Base-by-base conservation (phyloP, 495 filamentous ascomycete species). In the Letharia columbiana region DNA sequence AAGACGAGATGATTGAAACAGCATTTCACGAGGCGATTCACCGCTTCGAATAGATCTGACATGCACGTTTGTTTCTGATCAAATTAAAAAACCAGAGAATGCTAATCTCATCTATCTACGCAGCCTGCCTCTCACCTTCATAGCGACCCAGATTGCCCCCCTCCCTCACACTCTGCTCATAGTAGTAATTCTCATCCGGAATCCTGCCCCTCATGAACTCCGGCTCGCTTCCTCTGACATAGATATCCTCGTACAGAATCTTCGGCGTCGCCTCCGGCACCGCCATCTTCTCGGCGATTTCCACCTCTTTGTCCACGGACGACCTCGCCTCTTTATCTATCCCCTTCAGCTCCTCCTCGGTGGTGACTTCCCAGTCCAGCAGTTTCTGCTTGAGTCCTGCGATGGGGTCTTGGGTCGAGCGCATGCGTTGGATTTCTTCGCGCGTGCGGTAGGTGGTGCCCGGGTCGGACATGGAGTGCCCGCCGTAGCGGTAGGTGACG, bases 371-470 rank as follows among this genome's bases (percentile, higher is more conserved):
- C 94, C 94, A 98, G 77, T 98, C 93, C 60, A 98, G 81, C 71
- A 98, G 86, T 82, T 96, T 96, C 82, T 93, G 90, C 85, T 97
- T 98, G 63, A 98, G 87, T 52, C 94, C 94, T 71, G 93, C 92
- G 73, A 98, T 98, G 70, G 94, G 91, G 81, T 98, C 94, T 79
- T 98, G 88, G 78, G 95, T 98, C 71, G 87, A 91, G 73, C 94
- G 90, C 94, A 98, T 98, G 79, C 91, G 91, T 82, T 96, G 93
- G 75, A 98, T 96, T 81, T 98, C 94, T 81, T 98, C 94, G 77
- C 94, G 92, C 71, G 91, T 96, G 73, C 94, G 89, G 86, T 98
- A 98, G 70, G 94, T 98, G 75, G 94, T 98, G 77, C 94, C 94
- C 65, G 94, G 94, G 78, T 98, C 94, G 75, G 91, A 96, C 94